phyloP scores from a whole-genome alignment of 345 rosid species.

The Luvunga scandens region DNA sequence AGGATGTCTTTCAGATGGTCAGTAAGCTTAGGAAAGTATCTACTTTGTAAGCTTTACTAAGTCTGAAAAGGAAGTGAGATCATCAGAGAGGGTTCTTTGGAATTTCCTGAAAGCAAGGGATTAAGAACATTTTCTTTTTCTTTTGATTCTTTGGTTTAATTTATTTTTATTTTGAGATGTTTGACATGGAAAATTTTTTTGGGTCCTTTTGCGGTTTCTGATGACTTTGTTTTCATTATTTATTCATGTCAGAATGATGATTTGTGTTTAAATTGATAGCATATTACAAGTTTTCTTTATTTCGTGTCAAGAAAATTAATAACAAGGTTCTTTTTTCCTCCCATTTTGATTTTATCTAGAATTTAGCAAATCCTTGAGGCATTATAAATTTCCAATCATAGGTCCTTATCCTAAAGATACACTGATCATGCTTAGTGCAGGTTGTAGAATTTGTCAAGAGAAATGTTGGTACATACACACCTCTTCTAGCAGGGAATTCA shows the following conservation, averaged over 20 bases:
- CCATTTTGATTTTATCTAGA: constrained; percentile 6
- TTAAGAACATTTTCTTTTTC: background rate
- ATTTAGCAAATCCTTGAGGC: background rate
- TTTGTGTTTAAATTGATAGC: background rate
- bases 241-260: background rate
- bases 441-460: constrained; percentile 68
- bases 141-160: background rate
- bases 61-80: background rate
- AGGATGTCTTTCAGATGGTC: background rate
- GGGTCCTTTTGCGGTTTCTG: background rate
- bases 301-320: background rate
- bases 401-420: background rate
- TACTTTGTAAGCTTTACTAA: background rate
- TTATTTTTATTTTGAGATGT: background rate
- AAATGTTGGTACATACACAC: constrained; percentile 57
- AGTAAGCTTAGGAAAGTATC: background rate
- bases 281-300: background rate
- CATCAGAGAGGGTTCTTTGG: background rate
- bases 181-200: background rate
- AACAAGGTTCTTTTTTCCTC: background rate
- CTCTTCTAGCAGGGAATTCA: constrained; percentile 85
- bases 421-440: constrained; percentile 41
- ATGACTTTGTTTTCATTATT: background rate
- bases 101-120: background rate
- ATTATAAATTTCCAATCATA: background rate